Evolutionary conservation across 2,329 filamentous ascomycete genomes (phyloP), one percentile per base, ranked within the genome.

Genomic region (Ceratocystiopsis minuta): DNA sequence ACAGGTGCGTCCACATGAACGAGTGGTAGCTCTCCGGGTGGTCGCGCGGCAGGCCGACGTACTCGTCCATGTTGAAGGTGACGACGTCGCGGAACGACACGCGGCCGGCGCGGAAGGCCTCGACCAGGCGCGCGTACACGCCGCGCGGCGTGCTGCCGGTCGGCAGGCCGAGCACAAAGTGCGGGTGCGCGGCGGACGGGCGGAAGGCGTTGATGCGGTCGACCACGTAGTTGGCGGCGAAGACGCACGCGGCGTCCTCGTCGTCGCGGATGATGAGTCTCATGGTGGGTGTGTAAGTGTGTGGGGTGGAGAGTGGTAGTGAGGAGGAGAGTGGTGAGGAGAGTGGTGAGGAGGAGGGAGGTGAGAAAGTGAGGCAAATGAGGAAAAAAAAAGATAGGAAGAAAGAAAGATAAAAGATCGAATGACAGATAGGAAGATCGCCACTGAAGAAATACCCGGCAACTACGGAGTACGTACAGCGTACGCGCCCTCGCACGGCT

Each of bases 1-100:
- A 86, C 62, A 86, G 81, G 60, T 85, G 69, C 60, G 75, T 76
- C 67, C 81, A 84, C 80, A 86, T 86, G 64, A 84, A 87, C 52
- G 73, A 77, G 63, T 85, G 80, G 59, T 86, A 86, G 55, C 74
- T 80, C 55, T 84, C 75, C 4, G 80, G 78, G 57, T 86, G 80
- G 51, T 80, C 75, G 48, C 76, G 70, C 16, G 80, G 73, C 39
- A 85, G 68, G 38, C 74, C 76, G 48, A 85, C 77, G 54, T 85
- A 85, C 60, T 85, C 79, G 59, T 85, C 80, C 57, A 60, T 60
- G 51, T 60, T 60, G 65, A 85, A 86, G 3, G 80, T 85, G 49
- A 85, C 66, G 51, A 86, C 78, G 75, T 85, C 68, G 51, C 72
- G 71, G 57, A 59, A 60, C 32, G 52, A 51, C 16, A 60, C 57